phyloP scores from a whole-genome alignment of 257 asterid species.

The Marsdenia floribunda region DNA sequence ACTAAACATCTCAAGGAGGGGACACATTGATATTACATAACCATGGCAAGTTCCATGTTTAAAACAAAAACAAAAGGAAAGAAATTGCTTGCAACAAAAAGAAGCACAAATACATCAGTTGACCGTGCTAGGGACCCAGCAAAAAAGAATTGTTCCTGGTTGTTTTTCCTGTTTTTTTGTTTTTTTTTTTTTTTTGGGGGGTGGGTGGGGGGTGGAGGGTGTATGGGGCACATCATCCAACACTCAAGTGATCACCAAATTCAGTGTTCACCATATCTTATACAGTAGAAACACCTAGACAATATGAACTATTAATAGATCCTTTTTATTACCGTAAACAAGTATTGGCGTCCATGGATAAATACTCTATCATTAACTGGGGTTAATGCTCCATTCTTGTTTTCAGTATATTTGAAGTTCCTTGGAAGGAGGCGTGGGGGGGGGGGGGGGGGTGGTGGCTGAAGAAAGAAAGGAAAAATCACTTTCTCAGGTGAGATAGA shows the following conservation, averaged over 20 bases:
- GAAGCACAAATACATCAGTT: background rate
- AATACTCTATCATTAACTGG: background rate
- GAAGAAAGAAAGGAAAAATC: background rate
- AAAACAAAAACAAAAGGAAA: background rate
- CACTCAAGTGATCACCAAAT: background rate
- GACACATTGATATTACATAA: background rate
- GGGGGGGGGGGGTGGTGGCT: too few relatives aligned
- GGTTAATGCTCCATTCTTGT: background rate
- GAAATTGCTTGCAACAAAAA: background rate
- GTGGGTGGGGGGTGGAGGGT: too few relatives aligned
- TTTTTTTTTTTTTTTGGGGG: too few relatives aligned
- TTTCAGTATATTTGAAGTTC: background rate
- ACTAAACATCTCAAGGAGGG: background rate
- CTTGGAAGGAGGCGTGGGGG: background rate
- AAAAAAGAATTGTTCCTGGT: background rate
- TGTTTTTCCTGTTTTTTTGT: background rate
- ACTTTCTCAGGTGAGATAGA: background rate
- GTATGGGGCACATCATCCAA: background rate
- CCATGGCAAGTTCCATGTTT: background rate
- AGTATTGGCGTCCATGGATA: background rate
- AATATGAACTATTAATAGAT: background rate
- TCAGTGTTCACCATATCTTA: background rate
- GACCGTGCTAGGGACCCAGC: background rate
- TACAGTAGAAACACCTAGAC: background rate
- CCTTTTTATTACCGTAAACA: background rate